Conservation (phyloP, 305 asterid genomes). For the Euphrasia arctica region DNA sequence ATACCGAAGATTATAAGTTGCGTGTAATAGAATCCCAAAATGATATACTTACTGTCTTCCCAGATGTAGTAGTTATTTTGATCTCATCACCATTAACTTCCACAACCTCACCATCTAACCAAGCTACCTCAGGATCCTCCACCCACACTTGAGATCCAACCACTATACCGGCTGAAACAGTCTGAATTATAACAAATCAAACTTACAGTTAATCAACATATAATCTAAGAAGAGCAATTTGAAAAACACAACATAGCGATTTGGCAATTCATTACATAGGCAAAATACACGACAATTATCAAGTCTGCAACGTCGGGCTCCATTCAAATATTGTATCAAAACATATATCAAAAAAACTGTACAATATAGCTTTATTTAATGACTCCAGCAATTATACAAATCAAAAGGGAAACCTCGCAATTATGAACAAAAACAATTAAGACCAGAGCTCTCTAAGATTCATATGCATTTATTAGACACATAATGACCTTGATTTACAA, state of each 20-base stretch:
- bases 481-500: conserved; percentile 9
- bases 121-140: conserved; percentile 84
- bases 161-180: conserved; percentile 54
- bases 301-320: conserved; percentile 3
- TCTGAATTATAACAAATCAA: conserved; percentile 40
- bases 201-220: conserved; percentile 14
- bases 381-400: not conserved
- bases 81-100: conserved; percentile 68
- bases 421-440: conserved; percentile 5
- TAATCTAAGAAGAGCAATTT: not conserved
- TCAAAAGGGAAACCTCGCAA: conserved; percentile 9
- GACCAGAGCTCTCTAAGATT: not conserved
- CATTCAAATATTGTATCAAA: conserved; percentile 15
- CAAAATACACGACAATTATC: conserved; percentile 7
- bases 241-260: conserved; percentile 1
- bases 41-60: conserved; percentile 58
- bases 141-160: conserved; percentile 98
- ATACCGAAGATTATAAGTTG: too few species aligned
- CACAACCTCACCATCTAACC: conserved; percentile 83
- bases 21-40: not conserved
- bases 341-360: not conserved
- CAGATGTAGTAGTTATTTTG: conserved; percentile 62
- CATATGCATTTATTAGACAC: not conserved
- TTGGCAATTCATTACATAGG: not conserved
- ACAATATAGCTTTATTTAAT: conserved; percentile 6